Evolutionary conservation across 208 protist species (phyloP).

Genomic region (Leptomonas seymouri): DNA sequence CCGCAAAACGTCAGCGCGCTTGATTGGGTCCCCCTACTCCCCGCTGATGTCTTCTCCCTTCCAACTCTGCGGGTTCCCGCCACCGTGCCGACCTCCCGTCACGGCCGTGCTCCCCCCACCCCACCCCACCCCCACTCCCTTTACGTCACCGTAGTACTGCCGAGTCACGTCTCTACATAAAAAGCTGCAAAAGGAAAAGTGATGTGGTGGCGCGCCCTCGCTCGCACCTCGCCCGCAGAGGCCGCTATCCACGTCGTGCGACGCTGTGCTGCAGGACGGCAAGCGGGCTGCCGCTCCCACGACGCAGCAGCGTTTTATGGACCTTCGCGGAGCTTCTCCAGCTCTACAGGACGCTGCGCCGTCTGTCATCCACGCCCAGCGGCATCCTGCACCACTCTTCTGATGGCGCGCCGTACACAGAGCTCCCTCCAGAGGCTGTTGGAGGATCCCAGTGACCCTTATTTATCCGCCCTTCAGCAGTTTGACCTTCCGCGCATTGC

Average conservation of each 20-base stretch:
- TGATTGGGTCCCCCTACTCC: no score
- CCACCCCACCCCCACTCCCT: no score
- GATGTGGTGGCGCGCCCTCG: conserved; percentile 14
- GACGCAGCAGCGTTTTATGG: neutral
- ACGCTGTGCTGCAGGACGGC: neutral
- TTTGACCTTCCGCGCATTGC: conserved; percentile 58
- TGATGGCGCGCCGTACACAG: conserved; percentile 28
- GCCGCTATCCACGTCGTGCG: neutral
- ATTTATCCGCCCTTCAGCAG: conserved; percentile 49
- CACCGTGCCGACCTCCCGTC: no score
- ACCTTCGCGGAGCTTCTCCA: neutral
- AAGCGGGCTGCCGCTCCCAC: neutral
- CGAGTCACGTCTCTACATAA: conserved; percentile 1
- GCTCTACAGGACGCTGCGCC: neutral
- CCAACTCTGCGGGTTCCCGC: no score
- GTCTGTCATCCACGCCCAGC: neutral
- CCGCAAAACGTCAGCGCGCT: no score
- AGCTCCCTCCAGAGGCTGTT: conserved; percentile 57
- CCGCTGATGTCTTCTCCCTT: no score
- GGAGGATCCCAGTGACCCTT: conserved; percentile 53
- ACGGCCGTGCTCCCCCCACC: no score
- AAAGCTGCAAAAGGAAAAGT: neutral
- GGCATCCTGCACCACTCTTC: neutral
- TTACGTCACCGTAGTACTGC: no score
- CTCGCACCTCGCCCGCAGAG: neutral